Evolutionary conservation across 2,329 filamentous ascomycete species (phyloP).

Genomic region (Sarocladium oryzae): DNA sequence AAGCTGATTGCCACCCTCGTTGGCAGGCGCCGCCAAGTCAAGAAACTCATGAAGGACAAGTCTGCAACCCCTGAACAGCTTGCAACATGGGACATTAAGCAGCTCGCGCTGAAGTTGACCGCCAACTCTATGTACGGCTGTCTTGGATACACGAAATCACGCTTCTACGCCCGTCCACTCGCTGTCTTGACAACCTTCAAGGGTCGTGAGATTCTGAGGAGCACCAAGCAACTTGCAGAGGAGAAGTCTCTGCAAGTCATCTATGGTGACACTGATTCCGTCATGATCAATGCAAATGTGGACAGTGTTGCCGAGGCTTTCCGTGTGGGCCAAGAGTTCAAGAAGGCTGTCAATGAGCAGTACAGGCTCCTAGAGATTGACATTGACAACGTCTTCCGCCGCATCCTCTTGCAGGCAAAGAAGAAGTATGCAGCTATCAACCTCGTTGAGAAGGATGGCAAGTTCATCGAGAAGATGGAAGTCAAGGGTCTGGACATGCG

Average conservation of each 20-base stretch:
- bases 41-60: constrained; percentile 94
- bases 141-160: constrained; percentile 91
- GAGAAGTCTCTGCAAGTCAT: constrained; percentile 88
- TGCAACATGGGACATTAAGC: constrained; percentile 96
- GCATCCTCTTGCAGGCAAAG: constrained; percentile 90
- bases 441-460: constrained; percentile 80
- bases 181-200: constrained; percentile 96
- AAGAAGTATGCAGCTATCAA: constrained; percentile 99
- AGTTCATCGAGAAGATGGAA: constrained; percentile 89
- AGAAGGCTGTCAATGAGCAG: constrained; percentile 85
- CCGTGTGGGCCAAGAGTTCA: constrained; percentile 91
- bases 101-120: constrained; percentile 91
- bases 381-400: constrained; percentile 94
- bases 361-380: constrained; percentile 94
- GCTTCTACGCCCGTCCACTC: constrained; percentile 92
- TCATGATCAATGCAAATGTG: constrained; percentile 99
- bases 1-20: constrained; percentile 89
- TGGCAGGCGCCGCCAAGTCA: constrained; percentile 81
- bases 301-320: constrained; percentile 87
- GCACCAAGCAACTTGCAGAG: constrained; percentile 93
- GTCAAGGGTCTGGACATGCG: constrained; percentile 98
- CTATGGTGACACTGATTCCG: constrained; percentile 97
- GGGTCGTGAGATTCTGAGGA: constrained; percentile 91
- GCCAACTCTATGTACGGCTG: constrained; percentile 99
- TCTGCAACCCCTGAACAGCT: constrained; percentile 78